phyloP scores from a whole-genome alignment of 805 yeast genomes.

The Vanderwaltozyma verrucispora region DNA sequence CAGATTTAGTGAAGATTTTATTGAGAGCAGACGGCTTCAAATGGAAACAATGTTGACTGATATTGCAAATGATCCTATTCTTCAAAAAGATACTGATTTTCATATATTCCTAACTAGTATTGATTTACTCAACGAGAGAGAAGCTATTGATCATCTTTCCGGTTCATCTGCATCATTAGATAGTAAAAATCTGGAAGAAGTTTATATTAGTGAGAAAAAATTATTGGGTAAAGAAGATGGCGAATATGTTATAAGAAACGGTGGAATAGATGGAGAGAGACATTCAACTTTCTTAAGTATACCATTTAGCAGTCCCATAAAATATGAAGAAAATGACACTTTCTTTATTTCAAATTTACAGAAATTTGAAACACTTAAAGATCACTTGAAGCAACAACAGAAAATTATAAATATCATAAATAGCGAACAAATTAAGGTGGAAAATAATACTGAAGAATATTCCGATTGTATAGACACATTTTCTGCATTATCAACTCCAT shows the following conservation, averaged over 20 bases:
- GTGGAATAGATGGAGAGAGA: constrained; percentile 38
- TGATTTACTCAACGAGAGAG: constrained; percentile 57
- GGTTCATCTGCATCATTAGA: constrained; percentile 41
- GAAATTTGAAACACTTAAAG: constrained; percentile 62
- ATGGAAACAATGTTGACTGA: constrained; percentile 78
- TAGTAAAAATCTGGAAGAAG: constrained; percentile 31
- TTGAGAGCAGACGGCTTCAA: constrained; percentile 74
- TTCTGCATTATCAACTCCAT: constrained; percentile 23
- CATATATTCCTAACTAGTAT: constrained; percentile 66
- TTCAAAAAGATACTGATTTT: constrained; percentile 69
- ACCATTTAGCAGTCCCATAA: constrained; percentile 55
- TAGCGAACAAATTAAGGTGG: constrained; percentile 64
- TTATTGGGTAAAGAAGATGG: constrained; percentile 28
- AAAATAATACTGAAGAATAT: constrained; percentile 60
- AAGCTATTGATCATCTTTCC: constrained; percentile 52
- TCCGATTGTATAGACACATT: constrained; percentile 45
- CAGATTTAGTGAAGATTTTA: constrained; percentile 78
- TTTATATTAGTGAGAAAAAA: constrained; percentile 25
- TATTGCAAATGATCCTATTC: constrained; percentile 43
- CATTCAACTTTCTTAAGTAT: constrained; percentile 58
- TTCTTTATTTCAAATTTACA: constrained; percentile 61
- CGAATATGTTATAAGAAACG: constrained; percentile 15
- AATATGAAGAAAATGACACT: constrained; percentile 67
- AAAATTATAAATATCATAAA: constrained; percentile 66
- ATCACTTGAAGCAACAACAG: constrained; percentile 57